Base-by-base conservation (phyloP, 352 stramenopile genomes). In the Phytophthora cryptogea region DNA sequence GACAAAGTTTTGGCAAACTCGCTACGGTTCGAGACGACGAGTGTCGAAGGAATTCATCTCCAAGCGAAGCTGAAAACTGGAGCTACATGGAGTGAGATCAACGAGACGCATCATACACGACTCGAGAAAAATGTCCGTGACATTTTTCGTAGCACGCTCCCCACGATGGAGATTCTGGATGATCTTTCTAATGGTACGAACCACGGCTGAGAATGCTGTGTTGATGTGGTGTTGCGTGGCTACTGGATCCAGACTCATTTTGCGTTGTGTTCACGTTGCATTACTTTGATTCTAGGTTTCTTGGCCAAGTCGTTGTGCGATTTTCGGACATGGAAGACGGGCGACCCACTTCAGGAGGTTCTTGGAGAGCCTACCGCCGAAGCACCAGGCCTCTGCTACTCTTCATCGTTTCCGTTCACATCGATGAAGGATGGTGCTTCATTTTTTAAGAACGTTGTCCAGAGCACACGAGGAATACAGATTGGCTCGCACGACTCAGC, bases 261-360 rank as follows among this genome's bases (percentile, higher is more conserved):
- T 26, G 10, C 41, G 5, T 43, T 13, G 20, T 32, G 20, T 8
- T 23, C 39, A 39, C 9, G 20, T 23, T 1, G 20, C 20, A 23
- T 37, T 30, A 11, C 46, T 52, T 30, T 9, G 26, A 43, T 46
- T 52, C 8, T 23, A 86, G 76, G 71, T 3, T 83, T 76, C 28
- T 52, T 86, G 57, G 63, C 71, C 35, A 72, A 64, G 35, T 76
- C 71, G n/a, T 36, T 80, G 14, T 86, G 76, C 27, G 31, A 63
- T 35, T 71, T 60, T 31, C 36, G 26, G 6, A 28, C 47, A 0
- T 86, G 76, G 76, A 59, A 35, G 2, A 60, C 40, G 1, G 51
- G 27, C 11, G 52, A 67, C 5, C 67, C 54, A 31, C 47, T 73
- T 30, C 16, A 57, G n/a, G 46, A 63, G 16, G 20, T 39, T 33